Conservation (phyloP, 805 yeast species). For the Metschnikowia cubensis region DNA sequence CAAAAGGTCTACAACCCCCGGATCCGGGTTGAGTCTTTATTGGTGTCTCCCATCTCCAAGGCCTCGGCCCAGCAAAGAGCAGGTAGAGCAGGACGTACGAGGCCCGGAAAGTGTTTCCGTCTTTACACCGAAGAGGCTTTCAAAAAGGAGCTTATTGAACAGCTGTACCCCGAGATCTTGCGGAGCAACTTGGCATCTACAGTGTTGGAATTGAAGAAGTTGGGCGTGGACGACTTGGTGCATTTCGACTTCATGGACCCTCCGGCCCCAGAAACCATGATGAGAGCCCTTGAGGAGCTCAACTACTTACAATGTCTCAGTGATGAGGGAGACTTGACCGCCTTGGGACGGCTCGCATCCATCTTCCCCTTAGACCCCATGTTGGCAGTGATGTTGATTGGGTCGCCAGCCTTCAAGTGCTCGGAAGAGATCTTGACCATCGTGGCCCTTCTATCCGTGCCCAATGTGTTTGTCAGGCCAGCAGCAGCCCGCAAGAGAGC, state of each 20-base stretch:
- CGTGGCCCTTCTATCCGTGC: constrained; percentile 88
- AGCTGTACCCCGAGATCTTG: constrained; percentile 92
- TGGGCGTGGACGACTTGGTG: constrained; percentile 93
- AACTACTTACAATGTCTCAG: constrained; percentile 86
- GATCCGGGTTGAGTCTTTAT: constrained; percentile 87
- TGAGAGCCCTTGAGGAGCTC: constrained; percentile 95
- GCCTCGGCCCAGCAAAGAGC: constrained; percentile 98
- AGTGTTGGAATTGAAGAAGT: constrained; percentile 86
- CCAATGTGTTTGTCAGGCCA: constrained; percentile 92
- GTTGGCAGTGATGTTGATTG: constrained; percentile 88
- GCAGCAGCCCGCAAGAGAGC: constrained; percentile 82
- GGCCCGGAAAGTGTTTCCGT: constrained; percentile 97
- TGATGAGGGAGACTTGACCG: constrained; percentile 87
- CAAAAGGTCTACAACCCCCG: constrained; percentile 97
- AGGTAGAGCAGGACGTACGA: constrained; percentile 99
- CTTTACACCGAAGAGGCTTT: constrained; percentile 96
- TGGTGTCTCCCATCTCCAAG: constrained; percentile 94
- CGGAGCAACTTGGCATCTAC: constrained; percentile 88
- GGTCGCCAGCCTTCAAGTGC: constrained; percentile 80
- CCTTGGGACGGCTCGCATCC: constrained; percentile 85
- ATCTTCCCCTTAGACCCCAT: constrained; percentile 94
- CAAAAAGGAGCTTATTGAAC: constrained; percentile 88
- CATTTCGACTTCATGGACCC: constrained; percentile 99
- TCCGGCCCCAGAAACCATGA: constrained; percentile 99
- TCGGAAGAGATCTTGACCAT: constrained; percentile 85